Conservation (phyloP, 2,329 filamentous ascomycete genomes). For the Emergomyces pasteurianus region DNA sequence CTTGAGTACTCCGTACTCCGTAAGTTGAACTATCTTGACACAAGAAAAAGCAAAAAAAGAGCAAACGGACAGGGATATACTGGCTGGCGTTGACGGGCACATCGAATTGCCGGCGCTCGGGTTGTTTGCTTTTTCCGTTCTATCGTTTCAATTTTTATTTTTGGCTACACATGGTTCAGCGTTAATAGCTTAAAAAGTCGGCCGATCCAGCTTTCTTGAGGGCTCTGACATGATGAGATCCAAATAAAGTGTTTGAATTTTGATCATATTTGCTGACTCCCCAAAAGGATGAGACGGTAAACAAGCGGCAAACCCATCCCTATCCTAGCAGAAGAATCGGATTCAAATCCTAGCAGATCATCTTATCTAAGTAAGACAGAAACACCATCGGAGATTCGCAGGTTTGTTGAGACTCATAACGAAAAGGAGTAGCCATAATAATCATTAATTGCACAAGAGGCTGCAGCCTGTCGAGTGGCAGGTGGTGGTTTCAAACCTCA, state of each 20-base stretch:
- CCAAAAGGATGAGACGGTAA: not conserved
- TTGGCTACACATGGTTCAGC: constrained; percentile 2
- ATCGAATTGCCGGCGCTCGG: not conserved
- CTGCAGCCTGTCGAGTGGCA: constrained; percentile 2
- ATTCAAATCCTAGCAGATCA: not conserved
- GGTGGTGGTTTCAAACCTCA: not conserved
- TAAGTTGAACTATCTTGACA: not conserved
- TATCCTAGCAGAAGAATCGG: not conserved
- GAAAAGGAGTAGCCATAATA: not conserved
- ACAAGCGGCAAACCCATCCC: not conserved
- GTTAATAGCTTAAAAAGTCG: not conserved
- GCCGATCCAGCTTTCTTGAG: not conserved
- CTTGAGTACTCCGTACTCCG: too few species aligned
- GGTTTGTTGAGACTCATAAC: not conserved
- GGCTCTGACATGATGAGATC: not conserved
- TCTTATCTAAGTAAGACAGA: not conserved
- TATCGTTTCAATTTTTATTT: not conserved
- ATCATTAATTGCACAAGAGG: not conserved
- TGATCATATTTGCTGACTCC: not conserved
- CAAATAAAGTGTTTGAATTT: not conserved
- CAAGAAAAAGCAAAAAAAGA: constrained; percentile 1
- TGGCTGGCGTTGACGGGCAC: not conserved
- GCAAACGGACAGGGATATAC: not conserved
- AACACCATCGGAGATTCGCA: not conserved
- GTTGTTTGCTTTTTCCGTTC: not conserved